Base-by-base conservation (phyloP, 805 yeast species). In the Limtongia smithiae region DNA sequence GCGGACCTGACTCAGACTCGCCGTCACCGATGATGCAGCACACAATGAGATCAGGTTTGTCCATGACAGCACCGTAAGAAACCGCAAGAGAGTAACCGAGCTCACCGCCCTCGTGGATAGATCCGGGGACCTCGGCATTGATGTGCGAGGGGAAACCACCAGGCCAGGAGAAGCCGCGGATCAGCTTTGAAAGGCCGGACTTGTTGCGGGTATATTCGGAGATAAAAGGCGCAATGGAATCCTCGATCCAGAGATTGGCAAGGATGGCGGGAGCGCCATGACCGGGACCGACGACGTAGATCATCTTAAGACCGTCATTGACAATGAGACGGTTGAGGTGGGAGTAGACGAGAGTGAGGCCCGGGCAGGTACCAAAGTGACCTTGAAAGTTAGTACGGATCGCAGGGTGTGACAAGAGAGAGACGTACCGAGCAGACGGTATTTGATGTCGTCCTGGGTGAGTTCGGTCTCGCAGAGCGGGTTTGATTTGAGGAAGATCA, bases 61-160 rank as follows among this genome's bases (percentile, higher is more conserved):
- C 60, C 50, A 50, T 50, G 28, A 56, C 47, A 4, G 60, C 55
- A 39, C 60, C 60, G 35, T 50, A 56, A 9, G 58, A 32, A 22
- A 54, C 58, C 6, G 60, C 55, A 18, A 56, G 55, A 34, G 60
- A 53, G 55, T 56, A 56, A n/a, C 60, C 60, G 14, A 56, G 51
- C 46, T 56, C 60, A 38, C 60, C 60, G 24, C 60, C 60, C 32
- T 56, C 60, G 50, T 56, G 60, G 40, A 56, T 53, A 8, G 58
- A 46, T 2, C 60, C 60, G 18, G 60, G 60, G 17, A 50, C 55
- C 43, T 56, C 58, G 27, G 60, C 55, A 30, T 50, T 54, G 41
- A 54, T 43, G 41, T 56, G 60, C 22, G 58, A 53, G 15, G 58
- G 58, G 41, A 56, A 54, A 15, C 60, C 60, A 25, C 60, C 60